These are phyloP conservation scores for Turnera subulata DNA, from an alignment of 345 rosid species.

Conservation along the genomic window DNA sequence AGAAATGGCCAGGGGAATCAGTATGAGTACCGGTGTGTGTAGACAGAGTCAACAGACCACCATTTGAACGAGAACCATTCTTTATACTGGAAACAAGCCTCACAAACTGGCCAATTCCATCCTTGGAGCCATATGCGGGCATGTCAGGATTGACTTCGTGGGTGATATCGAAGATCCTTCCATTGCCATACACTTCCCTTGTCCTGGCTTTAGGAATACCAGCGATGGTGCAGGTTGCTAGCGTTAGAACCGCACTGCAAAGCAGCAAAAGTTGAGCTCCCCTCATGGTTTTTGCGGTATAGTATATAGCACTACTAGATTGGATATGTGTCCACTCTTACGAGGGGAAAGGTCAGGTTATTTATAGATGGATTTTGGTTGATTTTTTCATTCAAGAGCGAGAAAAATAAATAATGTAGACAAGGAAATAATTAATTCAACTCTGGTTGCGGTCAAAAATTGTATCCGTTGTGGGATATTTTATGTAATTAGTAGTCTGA, in stretches of 20 bases:
- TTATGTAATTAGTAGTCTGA: no score
- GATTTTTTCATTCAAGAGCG: no score
- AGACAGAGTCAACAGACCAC: constrained; percentile 30
- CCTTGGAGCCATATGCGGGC: constrained; percentile 31
- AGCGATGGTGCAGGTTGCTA: not conserved
- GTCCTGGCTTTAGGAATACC: constrained; percentile 7
- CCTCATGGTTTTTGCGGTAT: not conserved
- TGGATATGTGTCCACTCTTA: no score
- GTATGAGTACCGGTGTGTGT: constrained; percentile 52
- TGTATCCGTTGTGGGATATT: no score
- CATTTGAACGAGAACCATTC: constrained; percentile 40
- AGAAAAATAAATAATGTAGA: no score
- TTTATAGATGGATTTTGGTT: no score
- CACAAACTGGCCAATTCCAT: constrained; percentile 40
- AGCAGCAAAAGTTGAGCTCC: not conserved
- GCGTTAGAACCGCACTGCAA: not conserved
- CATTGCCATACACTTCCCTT: constrained; percentile 31
- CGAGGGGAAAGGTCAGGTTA: no score
- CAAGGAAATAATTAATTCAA: no score
- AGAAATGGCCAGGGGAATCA: constrained; percentile 52
- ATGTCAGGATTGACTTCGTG: constrained; percentile 27
- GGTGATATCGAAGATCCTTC: constrained; percentile 44
- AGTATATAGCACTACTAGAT: no score
- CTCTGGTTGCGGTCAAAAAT: no score
- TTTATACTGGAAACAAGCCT: constrained; percentile 36